Percentiles rank a stretch among this genome's conserved stretches.
Evolutionary conservation across 192 early-diverging fungal species (phyloP).

Genomic region (Coemansia sp.): DNA sequence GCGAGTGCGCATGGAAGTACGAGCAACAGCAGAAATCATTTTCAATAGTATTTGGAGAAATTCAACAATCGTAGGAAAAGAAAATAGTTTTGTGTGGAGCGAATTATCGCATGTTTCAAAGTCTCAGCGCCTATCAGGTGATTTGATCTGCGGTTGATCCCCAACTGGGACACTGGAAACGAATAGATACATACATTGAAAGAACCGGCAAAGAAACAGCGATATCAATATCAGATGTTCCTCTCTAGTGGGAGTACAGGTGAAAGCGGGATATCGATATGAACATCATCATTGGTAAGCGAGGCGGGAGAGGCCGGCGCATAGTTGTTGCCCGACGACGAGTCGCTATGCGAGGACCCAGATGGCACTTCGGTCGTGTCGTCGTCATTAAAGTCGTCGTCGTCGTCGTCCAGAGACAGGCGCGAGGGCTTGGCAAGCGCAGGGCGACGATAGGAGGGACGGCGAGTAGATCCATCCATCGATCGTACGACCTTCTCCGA

Average conservation of each 20-base stretch:
- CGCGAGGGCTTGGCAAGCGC: neutral
- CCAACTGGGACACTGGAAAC: neutral
- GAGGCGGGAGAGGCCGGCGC: conserved; percentile 30
- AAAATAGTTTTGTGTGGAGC: too few species aligned
- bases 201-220: neutral
- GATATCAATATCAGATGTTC: neutral
- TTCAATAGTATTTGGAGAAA: neutral
- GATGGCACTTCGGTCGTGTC: conserved; percentile 42
- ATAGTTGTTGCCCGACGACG: conserved; percentile 25
- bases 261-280: conserved; percentile 46
- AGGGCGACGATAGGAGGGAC: conserved; percentile 18
- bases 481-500: conserved; percentile 31
- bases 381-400: conserved; percentile 20
- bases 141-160: neutral
- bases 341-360: conserved; percentile 41
- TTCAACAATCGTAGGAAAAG: conserved; percentile 10
- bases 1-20: conserved; percentile 52
- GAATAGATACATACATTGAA: neutral
- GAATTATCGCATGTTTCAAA: neutral
- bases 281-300: conserved; percentile 19
- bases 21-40: conserved; percentile 48
- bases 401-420: neutral
- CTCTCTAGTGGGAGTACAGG: conserved; percentile 18
- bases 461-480: conserved; percentile 4
- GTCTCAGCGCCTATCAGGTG: neutral